These are phyloP conservation scores for Entomortierella parvispora DNA, from an alignment of 192 early-diverging fungal species.

Conservation along the genomic window DNA sequence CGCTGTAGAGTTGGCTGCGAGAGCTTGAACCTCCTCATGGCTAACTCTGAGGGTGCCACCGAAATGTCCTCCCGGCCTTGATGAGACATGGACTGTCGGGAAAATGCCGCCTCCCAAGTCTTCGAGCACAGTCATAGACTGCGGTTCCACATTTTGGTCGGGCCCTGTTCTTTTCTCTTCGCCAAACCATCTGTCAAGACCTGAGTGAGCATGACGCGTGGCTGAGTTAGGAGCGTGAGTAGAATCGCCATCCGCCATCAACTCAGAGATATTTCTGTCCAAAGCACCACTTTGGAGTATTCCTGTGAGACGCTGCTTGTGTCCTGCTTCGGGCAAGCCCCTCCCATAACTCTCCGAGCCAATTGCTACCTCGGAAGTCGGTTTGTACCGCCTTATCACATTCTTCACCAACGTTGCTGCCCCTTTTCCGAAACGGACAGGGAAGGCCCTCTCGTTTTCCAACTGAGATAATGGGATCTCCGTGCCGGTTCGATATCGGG, in stretches of 20 bases:
- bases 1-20: neutral
- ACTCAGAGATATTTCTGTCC: too few relatives aligned
- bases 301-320: too few relatives aligned
- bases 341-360: too few relatives aligned
- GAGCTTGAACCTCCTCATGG: slow-evolving; percentile 14
- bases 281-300: too few relatives aligned
- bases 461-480: slow-evolving; percentile 14
- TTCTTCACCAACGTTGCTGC: slow-evolving; percentile 16
- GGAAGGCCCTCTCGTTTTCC: slow-evolving; percentile 1
- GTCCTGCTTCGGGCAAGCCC: too few relatives aligned
- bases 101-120: slow-evolving; percentile 13
- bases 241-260: too few relatives aligned
- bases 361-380: neutral
- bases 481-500: neutral
- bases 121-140: slow-evolving; percentile 6
- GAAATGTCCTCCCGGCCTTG: slow-evolving; percentile 43
- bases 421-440: slow-evolving; percentile 25
- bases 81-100: slow-evolving; percentile 29
- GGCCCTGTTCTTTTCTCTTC: slow-evolving; percentile 3
- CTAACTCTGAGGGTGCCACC: slow-evolving; percentile 32
- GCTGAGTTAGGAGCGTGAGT: too few relatives aligned
- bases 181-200: too few relatives aligned
- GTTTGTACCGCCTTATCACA: slow-evolving; percentile 18
- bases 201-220: too few relatives aligned
- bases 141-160: neutral